A percentile compares a stretch with the other conserved stretches of the same genome.
These are phyloP conservation scores for Groenewaldozyma auringiensis DNA, from an alignment of 1,139 yeast genomes.

Conservation along the genomic window DNA sequence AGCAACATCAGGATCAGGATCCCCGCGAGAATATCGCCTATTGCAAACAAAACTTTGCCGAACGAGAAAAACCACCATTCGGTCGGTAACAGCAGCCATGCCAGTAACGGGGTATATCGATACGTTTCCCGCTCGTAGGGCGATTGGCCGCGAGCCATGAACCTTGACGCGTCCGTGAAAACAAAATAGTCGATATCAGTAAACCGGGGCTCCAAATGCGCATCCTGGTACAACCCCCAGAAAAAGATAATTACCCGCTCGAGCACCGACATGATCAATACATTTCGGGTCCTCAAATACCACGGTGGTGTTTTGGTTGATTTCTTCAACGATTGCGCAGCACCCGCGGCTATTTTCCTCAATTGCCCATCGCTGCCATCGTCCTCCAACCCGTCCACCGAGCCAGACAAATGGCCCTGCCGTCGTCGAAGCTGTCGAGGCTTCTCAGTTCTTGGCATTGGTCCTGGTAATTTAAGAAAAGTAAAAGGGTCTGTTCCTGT, in stretches of 20 bases:
- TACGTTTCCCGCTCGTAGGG: slow-evolving; percentile 86
- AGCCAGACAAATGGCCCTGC: too few relatives aligned
- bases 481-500: too few relatives aligned
- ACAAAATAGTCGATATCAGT: slow-evolving; percentile 93
- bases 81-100: slow-evolving; percentile 76
- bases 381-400: too few relatives aligned
- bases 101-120: slow-evolving; percentile 81
- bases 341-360: too few relatives aligned
- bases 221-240: slow-evolving; percentile 88
- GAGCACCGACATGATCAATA: slow-evolving; percentile 12
- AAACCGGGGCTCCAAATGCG: slow-evolving; percentile 67
- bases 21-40: slow-evolving; percentile 80
- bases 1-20: slow-evolving; percentile 47
- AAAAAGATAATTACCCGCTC: slow-evolving; percentile 55
- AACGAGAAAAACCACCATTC: slow-evolving; percentile 46
- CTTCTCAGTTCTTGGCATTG: too few relatives aligned
- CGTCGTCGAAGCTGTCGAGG: too few relatives aligned
- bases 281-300: slow-evolving; percentile 12
- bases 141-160: slow-evolving; percentile 53
- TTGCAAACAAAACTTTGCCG: slow-evolving; percentile 71
- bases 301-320: slow-evolving; percentile 1
- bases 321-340: background rate
- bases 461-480: too few relatives aligned
- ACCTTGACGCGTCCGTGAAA: slow-evolving; percentile 82
- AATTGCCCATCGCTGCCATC: too few relatives aligned